Evolutionary conservation across 2,329 filamentous ascomycete genomes (phyloP).

Genomic region (Blumeria hordei): DNA sequence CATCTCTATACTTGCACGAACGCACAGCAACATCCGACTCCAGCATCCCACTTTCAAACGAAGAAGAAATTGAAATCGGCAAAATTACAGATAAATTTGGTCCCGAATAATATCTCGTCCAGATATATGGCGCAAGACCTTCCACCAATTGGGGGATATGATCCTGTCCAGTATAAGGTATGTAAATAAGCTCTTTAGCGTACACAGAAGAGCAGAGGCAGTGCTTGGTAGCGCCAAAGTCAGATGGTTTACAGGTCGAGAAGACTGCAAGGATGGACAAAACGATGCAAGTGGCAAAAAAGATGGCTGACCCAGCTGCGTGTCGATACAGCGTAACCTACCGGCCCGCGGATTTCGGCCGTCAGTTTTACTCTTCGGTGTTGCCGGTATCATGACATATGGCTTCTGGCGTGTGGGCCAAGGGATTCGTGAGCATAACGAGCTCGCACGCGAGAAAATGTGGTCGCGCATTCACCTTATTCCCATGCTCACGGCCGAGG

Average conservation of each 20-base stretch:
- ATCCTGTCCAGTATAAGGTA: conserved; percentile 91
- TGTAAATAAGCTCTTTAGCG: conserved; percentile 12
- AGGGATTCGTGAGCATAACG: conserved; percentile 76
- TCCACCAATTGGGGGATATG: conserved; percentile 85
- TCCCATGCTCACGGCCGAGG: conserved; percentile 81
- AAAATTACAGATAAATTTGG: too few relatives aligned
- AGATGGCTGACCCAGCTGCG: not conserved
- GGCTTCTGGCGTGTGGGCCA: conserved; percentile 72
- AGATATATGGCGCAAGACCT: conserved; percentile 76
- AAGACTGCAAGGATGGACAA: not conserved
- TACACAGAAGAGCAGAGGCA: not conserved
- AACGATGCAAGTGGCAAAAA: not conserved
- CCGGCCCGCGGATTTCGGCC: conserved; percentile 80
- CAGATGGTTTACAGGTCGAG: not conserved
- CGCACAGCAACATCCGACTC: too few relatives aligned
- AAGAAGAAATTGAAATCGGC: too few relatives aligned
- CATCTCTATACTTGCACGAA: too few relatives aligned
- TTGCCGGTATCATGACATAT: conserved; percentile 60
- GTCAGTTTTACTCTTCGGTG: conserved; percentile 48
- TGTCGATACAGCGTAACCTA: conserved; percentile 48
- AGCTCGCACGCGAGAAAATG: conserved; percentile 91
- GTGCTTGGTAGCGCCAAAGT: not conserved
- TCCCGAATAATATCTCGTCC: too few relatives aligned
- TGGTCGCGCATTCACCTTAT: conserved; percentile 92
- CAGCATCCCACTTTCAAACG: too few relatives aligned